Percentiles rank a stretch among this genome's conserved stretches.
Evolutionary conservation across 129 eudicot genomes (phyloP).

Genomic region (Centaurea solstitialis): DNA sequence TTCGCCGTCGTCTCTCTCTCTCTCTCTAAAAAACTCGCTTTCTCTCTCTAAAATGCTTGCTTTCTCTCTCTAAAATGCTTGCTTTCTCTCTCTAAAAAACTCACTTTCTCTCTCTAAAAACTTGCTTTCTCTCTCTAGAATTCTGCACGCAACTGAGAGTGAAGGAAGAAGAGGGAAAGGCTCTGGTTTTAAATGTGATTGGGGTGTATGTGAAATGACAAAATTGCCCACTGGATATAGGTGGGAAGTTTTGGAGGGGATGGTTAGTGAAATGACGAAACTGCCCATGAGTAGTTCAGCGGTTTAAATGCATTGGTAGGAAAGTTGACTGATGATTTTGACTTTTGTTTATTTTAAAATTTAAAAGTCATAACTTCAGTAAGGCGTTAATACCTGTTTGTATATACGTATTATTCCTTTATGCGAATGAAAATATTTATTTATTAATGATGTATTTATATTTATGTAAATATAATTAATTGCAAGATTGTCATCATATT

Average conservation of each 20-base stretch:
- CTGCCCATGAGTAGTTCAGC: slow-evolving; percentile 32
- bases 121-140: slow-evolving; percentile 20
- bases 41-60: slow-evolving; percentile 16
- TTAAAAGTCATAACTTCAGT: not conserved
- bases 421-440: too few species aligned
- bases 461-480: not conserved
- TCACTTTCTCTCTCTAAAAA: slow-evolving; percentile 20
- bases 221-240: slow-evolving; percentile 24
- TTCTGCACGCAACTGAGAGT: slow-evolving; percentile 5
- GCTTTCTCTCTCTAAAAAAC: not conserved
- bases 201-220: not conserved
- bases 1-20: not conserved
- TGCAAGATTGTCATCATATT: not conserved
- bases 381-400: too few species aligned
- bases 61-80: slow-evolving; percentile 28
- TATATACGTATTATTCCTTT: too few species aligned
- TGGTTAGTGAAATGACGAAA: not conserved
- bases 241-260: slow-evolving; percentile 35
- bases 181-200: slow-evolving; percentile 27
- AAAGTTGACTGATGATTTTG: slow-evolving; percentile 18
- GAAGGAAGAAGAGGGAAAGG: slow-evolving; percentile 6
- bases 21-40: not conserved
- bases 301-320: slow-evolving; percentile 38
- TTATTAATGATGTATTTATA: too few species aligned
- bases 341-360: not conserved